Evolutionary conservation across 495 filamentous ascomycete species (phyloP), one percentile per base, ranked within the genome.

Genomic region (Podospora conica): DNA sequence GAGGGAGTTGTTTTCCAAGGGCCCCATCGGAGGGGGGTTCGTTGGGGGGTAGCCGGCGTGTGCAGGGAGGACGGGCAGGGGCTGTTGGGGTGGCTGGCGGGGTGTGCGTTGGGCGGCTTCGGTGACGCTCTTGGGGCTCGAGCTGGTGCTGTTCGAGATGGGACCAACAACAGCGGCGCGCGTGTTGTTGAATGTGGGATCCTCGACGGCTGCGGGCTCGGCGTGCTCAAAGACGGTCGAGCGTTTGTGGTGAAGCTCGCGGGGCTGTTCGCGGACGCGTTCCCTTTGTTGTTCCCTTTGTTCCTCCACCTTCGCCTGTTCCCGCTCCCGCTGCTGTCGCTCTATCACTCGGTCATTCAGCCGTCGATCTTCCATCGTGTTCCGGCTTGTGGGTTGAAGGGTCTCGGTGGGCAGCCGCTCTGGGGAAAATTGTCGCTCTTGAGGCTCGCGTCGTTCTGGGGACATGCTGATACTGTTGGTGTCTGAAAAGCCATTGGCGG

Each of bases 141-240:
- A 21, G 21, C 64, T 63, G 53, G 64, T 70, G 66, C 66, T 72
- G 40, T 24, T 28, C 15, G 25, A 0, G 18, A 25, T 18, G 15
- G 66, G 63, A 23, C 60, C 55, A 2, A 68, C 53, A 18, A 73
- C 70, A 15, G 73, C 75, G 3, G 75, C 75, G 53, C 68, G 70
- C 3, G 75, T 75, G 62, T 76, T 65, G 63, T 75, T 70, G 53
- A 71, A 76, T 23, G 69, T 70, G 11, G 65, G 65, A 0, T 70
- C 68, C 20, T 73, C 72, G 8, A 65, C 40, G 9, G 71, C 58
- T 40, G 71, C 61, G 4, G 70, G 67, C 7, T 64, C 66, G 27
- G 74, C 66, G 57, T 71, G 66, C 55, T 75, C 73, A 57, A 75
- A 74, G 12, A 74, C 55, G n/a, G 73, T 76, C 1, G 73, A 74